These are phyloP conservation scores for Coemansia sp. DNA, from an alignment of 192 early-diverging fungal genomes.

Conservation along the genomic window DNA sequence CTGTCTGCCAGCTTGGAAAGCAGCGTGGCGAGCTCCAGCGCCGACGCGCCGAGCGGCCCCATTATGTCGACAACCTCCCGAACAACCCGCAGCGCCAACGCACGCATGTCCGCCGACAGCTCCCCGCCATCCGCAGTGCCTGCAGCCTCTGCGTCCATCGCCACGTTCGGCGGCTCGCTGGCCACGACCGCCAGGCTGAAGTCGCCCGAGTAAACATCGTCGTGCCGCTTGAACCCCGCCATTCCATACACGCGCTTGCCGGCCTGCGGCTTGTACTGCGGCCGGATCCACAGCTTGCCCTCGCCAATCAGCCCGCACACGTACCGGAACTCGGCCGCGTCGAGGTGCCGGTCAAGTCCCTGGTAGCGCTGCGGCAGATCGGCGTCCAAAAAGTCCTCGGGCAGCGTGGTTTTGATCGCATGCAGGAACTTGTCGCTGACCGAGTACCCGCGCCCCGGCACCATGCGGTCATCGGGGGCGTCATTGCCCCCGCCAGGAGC, in stretches of 20 bases:
- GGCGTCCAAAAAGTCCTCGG: constrained; percentile 4
- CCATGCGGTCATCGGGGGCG: constrained; percentile 9
- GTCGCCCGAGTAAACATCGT: background rate
- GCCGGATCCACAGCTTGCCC: constrained; percentile 35
- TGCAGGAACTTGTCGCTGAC: constrained; percentile 24
- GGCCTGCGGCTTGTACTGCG: background rate
- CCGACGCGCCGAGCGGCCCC: constrained; percentile 29
- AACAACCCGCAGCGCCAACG: constrained; percentile 9
- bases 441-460: constrained; percentile 42
- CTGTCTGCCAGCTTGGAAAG: constrained; percentile 1
- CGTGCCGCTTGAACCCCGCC: constrained; percentile 17
- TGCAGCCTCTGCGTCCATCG: background rate
- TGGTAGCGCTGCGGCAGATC: background rate
- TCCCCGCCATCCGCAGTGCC: background rate
- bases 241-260: background rate
- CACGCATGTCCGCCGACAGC: background rate
- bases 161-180: too few relatives aligned
- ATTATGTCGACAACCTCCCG: constrained; percentile 4
- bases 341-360: constrained; percentile 3
- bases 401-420: constrained; percentile 14
- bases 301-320: constrained; percentile 15
- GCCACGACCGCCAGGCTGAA: constrained; percentile 7
- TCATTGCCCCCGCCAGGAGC: background rate
- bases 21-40: constrained; percentile 18
- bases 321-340: constrained; percentile 8